phyloP scores from a whole-genome alignment of 805 yeast species.

The Saccharomycopsis sp. region DNA sequence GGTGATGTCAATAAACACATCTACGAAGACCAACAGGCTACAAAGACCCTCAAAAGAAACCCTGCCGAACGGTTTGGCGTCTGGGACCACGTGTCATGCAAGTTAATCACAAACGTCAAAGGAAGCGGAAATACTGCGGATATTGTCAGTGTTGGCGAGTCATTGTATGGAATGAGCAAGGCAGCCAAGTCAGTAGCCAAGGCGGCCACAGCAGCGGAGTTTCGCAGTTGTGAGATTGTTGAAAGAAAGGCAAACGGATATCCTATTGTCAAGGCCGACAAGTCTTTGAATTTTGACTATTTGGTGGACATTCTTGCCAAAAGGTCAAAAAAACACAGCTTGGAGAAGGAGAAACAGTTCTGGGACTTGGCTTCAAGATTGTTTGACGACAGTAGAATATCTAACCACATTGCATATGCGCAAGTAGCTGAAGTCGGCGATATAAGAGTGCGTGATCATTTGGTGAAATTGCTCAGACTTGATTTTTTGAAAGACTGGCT shows the following conservation, averaged over 20 bases:
- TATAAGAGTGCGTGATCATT: constrained; percentile 21
- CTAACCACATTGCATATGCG: constrained; percentile 23
- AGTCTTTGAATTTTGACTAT: constrained; percentile 28
- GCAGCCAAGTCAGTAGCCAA: not conserved
- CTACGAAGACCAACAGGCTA: constrained; percentile 26
- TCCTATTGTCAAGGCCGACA: constrained; percentile 33
- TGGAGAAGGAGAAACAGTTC: constrained; percentile 28
- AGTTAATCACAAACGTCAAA: constrained; percentile 3
- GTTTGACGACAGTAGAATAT: constrained; percentile 39
- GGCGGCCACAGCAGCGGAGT: constrained; percentile 2
- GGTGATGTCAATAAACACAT: constrained; percentile 36
- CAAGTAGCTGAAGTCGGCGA: constrained; percentile 24
- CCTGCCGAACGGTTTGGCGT: constrained; percentile 9
- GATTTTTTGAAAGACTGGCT: constrained; percentile 53
- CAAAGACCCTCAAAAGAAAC: constrained; percentile 26
- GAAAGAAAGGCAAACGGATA: constrained; percentile 25
- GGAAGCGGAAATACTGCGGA: not conserved
- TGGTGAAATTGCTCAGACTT: constrained; percentile 34
- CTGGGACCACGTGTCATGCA: constrained; percentile 9
- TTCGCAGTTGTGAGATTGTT: not conserved
- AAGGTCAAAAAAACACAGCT: constrained; percentile 8
- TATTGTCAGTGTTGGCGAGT: not conserved
- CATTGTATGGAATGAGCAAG: not conserved
- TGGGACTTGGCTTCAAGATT: constrained; percentile 60
- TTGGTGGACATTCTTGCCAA: constrained; percentile 23